A percentile compares a stretch with the other conserved stretches of the same genome.
Evolutionary conservation across 352 stramenopile species (phyloP).

Genomic region (Pilasporangium apinafurcum): DNA sequence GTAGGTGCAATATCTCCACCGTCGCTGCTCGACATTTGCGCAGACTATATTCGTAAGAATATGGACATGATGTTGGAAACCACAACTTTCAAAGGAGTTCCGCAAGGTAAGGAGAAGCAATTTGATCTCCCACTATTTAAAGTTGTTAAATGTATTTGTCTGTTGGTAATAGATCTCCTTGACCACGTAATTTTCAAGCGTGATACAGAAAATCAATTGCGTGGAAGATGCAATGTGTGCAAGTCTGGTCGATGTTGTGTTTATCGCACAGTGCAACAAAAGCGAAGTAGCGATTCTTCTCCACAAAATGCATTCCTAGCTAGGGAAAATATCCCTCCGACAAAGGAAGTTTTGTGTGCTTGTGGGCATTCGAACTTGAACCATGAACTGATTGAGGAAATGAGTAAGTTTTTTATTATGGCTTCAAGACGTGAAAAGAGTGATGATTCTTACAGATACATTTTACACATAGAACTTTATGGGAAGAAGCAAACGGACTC

Average conservation of each 20-base stretch:
- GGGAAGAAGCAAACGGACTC: slow-evolving; percentile 53
- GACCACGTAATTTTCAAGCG: slow-evolving; percentile 77
- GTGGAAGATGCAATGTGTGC: slow-evolving; percentile 73
- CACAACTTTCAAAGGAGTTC: slow-evolving; percentile 75
- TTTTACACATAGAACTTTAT: slow-evolving; percentile 41
- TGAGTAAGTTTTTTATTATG: slow-evolving; percentile 65
- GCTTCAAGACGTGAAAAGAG: too few relatives aligned
- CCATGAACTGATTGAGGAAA: slow-evolving; percentile 72
- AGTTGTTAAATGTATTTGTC: background rate
- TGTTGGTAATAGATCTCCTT: slow-evolving; percentile 42
- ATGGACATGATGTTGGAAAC: slow-evolving; percentile 51
- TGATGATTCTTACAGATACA: too few relatives aligned
- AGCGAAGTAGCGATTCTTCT: slow-evolving; percentile 5
- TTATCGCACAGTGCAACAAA: slow-evolving; percentile 41
- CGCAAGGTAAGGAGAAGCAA: slow-evolving; percentile 18
- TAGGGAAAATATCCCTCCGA: slow-evolving; percentile 15
- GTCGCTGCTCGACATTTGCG: slow-evolving; percentile 67
- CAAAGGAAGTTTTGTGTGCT: slow-evolving; percentile 36
- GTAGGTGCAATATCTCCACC: slow-evolving; percentile 52
- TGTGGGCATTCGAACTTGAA: slow-evolving; percentile 73
- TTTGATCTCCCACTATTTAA: background rate
- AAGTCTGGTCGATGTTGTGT: slow-evolving; percentile 59
- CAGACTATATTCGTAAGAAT: slow-evolving; percentile 63
- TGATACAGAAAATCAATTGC: slow-evolving; percentile 52
- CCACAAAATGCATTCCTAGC: slow-evolving; percentile 9